phyloP scores from a whole-genome alignment of 257 asterid genomes.

The Ophiorrhiza pumila region DNA sequence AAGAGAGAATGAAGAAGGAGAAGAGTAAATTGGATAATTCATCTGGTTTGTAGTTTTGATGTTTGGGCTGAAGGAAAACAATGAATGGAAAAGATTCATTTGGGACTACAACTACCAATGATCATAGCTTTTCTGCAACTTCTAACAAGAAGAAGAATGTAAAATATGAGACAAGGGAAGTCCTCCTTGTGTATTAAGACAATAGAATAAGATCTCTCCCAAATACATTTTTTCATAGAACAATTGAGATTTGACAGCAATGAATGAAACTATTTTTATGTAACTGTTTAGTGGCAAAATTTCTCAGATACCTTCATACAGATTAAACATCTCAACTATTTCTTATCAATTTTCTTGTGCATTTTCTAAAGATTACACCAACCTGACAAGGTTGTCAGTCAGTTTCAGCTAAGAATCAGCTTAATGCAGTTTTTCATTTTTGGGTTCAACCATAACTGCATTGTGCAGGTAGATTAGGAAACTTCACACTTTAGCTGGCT shows the following conservation, averaged over 20 bases:
- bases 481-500: not conserved
- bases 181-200: not conserved
- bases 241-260: not conserved
- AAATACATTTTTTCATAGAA: not conserved
- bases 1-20: slow-evolving; percentile 66
- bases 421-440: not conserved
- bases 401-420: not conserved
- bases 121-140: slow-evolving; percentile 5
- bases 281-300: not conserved
- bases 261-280: not conserved
- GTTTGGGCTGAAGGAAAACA: not conserved
- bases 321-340: not conserved
- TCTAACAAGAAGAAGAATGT: slow-evolving; percentile 4
- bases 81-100: not conserved
- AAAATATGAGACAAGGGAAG: not conserved
- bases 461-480: not conserved
- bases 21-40: slow-evolving; percentile 33
- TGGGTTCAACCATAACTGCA: not conserved
- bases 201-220: not conserved
- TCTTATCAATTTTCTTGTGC: not conserved
- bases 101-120: not conserved
- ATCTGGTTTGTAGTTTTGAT: not conserved
- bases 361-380: not conserved
- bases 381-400: not conserved
- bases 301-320: not conserved